A percentile compares a stretch with the other conserved stretches of the same genome.
Evolutionary conservation across 495 filamentous ascomycete species (phyloP).

Genomic region (Talaromyces adpressus): DNA sequence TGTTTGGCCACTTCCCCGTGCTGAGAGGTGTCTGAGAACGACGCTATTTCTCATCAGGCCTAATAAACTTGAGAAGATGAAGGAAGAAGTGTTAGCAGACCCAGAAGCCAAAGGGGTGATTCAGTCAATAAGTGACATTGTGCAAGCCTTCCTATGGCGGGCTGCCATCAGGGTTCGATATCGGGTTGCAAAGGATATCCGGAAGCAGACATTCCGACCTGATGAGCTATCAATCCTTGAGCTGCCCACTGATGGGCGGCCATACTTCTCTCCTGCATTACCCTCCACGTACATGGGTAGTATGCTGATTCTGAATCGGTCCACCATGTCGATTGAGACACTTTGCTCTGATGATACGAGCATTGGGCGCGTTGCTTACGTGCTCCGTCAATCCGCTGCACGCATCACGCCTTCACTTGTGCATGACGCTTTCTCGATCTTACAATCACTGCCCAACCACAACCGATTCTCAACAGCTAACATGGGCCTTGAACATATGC

Average conservation of each 20-base stretch:
- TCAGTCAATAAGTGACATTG: conserved; percentile 20
- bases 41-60: conserved; percentile 18
- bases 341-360: conserved; percentile 22
- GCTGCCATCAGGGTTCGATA: conserved; percentile 24
- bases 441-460: conserved; percentile 20
- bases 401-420: conserved; percentile 18
- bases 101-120: conserved; percentile 14
- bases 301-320: conserved; percentile 19
- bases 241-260: conserved; percentile 22
- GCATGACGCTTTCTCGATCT: conserved; percentile 25
- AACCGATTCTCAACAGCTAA: conserved; percentile 16
- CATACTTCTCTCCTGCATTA: conserved; percentile 22
- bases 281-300: conserved; percentile 28
- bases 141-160: conserved; percentile 28
- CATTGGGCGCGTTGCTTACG: conserved; percentile 17
- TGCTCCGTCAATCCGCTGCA: conserved; percentile 15
- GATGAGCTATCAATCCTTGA: conserved; percentile 27
- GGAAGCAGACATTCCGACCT: conserved; percentile 13
- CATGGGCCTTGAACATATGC: conserved; percentile 22
- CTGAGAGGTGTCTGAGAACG: conserved; percentile 14
- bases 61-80: conserved; percentile 16
- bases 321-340: conserved; percentile 17
- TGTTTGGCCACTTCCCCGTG: conserved; percentile 16
- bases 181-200: conserved; percentile 21
- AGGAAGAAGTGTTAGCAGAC: conserved; percentile 16